phyloP scores from a whole-genome alignment of 345 rosid species.

The Mercurialis annua region DNA sequence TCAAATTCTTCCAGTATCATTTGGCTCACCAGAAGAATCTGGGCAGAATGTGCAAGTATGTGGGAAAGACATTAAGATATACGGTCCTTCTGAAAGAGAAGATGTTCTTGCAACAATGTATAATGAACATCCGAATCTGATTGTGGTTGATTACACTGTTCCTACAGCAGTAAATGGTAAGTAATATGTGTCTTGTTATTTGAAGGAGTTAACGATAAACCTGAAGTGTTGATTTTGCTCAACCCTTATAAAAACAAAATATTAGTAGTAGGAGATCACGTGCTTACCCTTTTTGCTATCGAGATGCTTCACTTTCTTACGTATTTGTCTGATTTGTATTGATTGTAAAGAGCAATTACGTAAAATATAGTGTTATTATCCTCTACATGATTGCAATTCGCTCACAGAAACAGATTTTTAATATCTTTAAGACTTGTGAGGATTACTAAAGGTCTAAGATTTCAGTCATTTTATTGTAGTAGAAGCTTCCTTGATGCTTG shows the following conservation, averaged over 20 bases:
- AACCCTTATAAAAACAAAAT: too few species aligned
- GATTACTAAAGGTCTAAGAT: not conserved
- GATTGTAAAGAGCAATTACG: not conserved
- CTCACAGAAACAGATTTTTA: not conserved
- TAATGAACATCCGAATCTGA: conserved; percentile 61
- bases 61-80: conserved; percentile 64
- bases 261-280: not conserved
- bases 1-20: conserved; percentile 62
- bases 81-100: conserved; percentile 74
- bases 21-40: conserved; percentile 66
- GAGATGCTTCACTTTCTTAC: conserved; percentile 1
- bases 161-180: conserved; percentile 88
- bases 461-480: not conserved
- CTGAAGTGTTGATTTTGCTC: not conserved
- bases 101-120: conserved; percentile 55
- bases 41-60: conserved; percentile 59
- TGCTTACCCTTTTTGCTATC: not conserved
- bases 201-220: not conserved
- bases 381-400: not conserved
- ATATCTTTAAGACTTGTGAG: not conserved
- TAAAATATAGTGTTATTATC: not conserved
- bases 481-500: not conserved
- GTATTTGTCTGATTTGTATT: not conserved
- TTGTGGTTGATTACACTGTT: conserved; percentile 81
- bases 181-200: not conserved